Conservation (phyloP, 331 rosid genomes). For the Quercus tomentella region DNA sequence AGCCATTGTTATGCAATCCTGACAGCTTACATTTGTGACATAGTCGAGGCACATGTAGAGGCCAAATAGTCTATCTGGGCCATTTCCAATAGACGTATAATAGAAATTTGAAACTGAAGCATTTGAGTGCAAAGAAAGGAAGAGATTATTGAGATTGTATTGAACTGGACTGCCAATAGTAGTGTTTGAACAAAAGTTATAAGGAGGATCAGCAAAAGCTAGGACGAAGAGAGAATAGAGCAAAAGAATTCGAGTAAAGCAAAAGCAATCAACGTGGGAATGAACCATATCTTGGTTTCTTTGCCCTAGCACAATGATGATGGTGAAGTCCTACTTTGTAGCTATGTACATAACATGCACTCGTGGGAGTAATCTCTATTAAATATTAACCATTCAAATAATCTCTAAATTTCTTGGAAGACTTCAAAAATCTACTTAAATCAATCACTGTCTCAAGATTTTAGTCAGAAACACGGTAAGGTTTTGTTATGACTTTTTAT, state of each 20-base stretch:
- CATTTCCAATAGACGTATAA: conserved; percentile 29
- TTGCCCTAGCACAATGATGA: no score
- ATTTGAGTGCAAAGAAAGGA: conserved; percentile 32
- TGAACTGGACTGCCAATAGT: conserved; percentile 24
- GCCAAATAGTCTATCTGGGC: conserved; percentile 23
- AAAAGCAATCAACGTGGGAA: conserved; percentile 8
- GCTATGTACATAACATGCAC: no score
- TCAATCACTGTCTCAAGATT: no score
- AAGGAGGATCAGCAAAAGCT: conserved; percentile 53
- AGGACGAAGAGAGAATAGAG: conserved; percentile 15
- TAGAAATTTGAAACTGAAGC: conserved; percentile 38
- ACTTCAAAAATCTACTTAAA: background rate
- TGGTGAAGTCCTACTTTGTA: no score
- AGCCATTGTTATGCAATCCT: conserved; percentile 4
- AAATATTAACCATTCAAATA: no score
- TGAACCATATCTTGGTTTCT: background rate
- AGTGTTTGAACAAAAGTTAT: conserved; percentile 27
- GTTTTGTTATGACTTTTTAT: no score
- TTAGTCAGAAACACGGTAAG: no score
- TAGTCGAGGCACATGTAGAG: conserved; percentile 40
- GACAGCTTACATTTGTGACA: background rate
- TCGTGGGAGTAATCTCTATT: no score
- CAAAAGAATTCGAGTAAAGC: conserved; percentile 1
- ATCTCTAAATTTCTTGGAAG: background rate
- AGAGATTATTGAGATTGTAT: conserved; percentile 34